Base-by-base conservation (phyloP, 331 rosid species). In the Cydonia oblonga region DNA sequence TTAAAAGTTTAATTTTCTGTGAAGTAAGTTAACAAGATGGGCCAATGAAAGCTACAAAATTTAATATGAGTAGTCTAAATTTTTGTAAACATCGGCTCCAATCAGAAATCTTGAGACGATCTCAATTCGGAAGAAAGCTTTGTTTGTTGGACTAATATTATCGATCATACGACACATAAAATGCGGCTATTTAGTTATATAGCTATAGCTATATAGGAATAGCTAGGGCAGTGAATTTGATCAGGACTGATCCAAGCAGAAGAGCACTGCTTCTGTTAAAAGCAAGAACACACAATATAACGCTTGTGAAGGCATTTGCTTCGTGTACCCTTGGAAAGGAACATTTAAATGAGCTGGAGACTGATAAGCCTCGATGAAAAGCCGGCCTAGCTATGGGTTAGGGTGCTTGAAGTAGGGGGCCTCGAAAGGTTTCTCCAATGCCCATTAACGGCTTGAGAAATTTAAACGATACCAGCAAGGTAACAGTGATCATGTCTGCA, bases 371-470 rank as follows among this genome's bases (percentile, higher is more conserved):
- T 65, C 59, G 69, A 78, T 6, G 62, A 70, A 69, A 76, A 53
- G 96, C 88, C 93, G 91, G 74, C 91, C 93, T 88, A 88, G 78
- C 65, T 67, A 30, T 9, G 61, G 23, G 12, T 10, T 16, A 22
- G 66, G 76, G 44, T 49, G 32, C 44, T 28, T 26, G 72, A 24
- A 59, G 20, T 49, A 25, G 82, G 83, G 28, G 30, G 56, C 20
- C 24, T 69, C 38, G 33, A 29, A 20, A 19, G 73, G n/a, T 32
- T 66, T 62, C 56, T 69, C 49, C 61, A 35, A 85, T 85, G 68
- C 81, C n/a, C n/a, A n/a, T n/a, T 83, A 80, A 89, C 86, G 92
- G 92, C 89, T 84, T 89, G 76, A 80, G 86, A 83, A 81, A 81
- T 73, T 73, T 73, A 71, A 81, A 78, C 10, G 22, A 64, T 20